Conservation (phyloP, 2,329 filamentous ascomycete species). For the Venturia oleaginea region DNA sequence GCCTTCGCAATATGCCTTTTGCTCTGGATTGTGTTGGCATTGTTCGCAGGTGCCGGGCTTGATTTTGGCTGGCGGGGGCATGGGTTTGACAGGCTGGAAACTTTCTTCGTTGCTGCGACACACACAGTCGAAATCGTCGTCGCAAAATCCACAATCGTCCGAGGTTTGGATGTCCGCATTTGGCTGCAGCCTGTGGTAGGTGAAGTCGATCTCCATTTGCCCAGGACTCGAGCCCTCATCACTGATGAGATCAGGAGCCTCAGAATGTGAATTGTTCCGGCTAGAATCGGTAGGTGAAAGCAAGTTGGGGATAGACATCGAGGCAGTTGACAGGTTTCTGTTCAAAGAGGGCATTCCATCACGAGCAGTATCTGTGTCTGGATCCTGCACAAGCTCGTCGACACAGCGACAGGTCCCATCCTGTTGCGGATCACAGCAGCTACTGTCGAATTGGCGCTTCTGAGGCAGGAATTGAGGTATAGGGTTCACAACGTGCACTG, state of each 20-base stretch:
- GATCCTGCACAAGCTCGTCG: conserved; percentile 8
- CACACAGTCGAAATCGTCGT: conserved; percentile 6
- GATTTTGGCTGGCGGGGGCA: conserved; percentile 7
- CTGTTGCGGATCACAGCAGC: conserved; percentile 14
- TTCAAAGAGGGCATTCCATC: background rate
- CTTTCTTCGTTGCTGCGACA: conserved; percentile 8
- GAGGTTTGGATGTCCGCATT: background rate
- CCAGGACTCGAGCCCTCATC: conserved; percentile 10
- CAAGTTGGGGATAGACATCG: conserved; percentile 11
- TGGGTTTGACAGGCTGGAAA: background rate
- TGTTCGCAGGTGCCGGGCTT: conserved; percentile 14
- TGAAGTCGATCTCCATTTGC: conserved; percentile 14
- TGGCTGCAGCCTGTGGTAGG: background rate
- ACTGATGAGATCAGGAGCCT: conserved; percentile 8
- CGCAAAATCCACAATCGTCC: conserved; percentile 7
- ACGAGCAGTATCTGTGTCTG: background rate
- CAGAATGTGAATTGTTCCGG: conserved; percentile 2
- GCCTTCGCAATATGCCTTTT: conserved; percentile 11
- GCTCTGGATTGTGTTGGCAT: conserved; percentile 14
- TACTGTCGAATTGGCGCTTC: conserved; percentile 1
- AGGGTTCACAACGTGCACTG: background rate
- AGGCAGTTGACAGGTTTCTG: conserved; percentile 3
- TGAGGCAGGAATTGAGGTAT: background rate
- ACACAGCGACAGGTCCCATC: conserved; percentile 15
- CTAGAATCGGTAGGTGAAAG: conserved; percentile 11